Base-by-base conservation (phyloP, 2,329 filamentous ascomycete species). In the Fusarium odoratissimum region DNA sequence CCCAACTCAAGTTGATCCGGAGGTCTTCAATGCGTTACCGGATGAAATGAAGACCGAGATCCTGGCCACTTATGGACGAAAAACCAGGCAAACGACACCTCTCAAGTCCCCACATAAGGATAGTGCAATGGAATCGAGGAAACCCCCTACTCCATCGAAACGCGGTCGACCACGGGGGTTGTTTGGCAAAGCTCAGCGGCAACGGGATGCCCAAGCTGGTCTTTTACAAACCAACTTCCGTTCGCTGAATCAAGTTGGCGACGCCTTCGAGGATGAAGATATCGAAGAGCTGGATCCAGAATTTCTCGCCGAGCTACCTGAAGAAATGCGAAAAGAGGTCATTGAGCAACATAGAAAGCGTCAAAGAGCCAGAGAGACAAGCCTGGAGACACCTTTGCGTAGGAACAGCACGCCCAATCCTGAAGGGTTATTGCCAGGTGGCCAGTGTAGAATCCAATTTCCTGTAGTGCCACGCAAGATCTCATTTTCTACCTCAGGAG, bases 11-110 rank as follows among this genome's bases (percentile, higher is more conserved):
- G 87, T 98, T 25, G 96, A 99, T 77, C 91, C 91, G 0, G 94
- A 95, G 45, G 93, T 95, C 4, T 92, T 98, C 70, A 89, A 91
- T 45, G 93, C 93, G 2, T 85, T 99, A 2, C 96, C 96, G 0
- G 91, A 92, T 41, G 94, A 97, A 69, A 90, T 99, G 79, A 93
- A 95, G 70, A 90, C 91, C 4, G 96, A 98, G 81, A 86, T 98
- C 1, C 82, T 98, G 13, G 91, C 89, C 6, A 91, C 92, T 38
- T 97, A 97, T 78, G 81, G 83, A 58, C 80, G 80, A 57, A 76
- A 76, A 28, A 77, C 74, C 12, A 76, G 80, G 10, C 84, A 83
- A 67, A 77, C 79, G 9, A 70, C 80, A 6, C 82, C 83, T 17
- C 82, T 81, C 4, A 86, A 88, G 65, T 91, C 89, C 1, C 89